These are phyloP conservation scores for Vigna unguiculata DNA, from an alignment of 306 rosid species.

Conservation along the genomic window DNA sequence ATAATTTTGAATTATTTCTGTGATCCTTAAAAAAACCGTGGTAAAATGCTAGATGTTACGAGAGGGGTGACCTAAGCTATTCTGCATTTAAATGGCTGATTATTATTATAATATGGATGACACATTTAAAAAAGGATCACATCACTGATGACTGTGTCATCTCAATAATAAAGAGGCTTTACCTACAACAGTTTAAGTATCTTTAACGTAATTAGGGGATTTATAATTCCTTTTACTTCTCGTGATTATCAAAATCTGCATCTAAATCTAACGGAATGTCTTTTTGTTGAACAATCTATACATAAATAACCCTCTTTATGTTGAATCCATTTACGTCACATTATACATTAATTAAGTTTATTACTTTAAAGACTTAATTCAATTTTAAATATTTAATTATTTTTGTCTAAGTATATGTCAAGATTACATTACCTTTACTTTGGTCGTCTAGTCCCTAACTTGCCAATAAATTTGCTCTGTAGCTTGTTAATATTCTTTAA, in stretches of 20 bases:
- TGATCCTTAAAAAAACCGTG: slow-evolving; percentile 18
- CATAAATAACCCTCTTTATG: too few relatives aligned
- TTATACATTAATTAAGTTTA: too few relatives aligned
- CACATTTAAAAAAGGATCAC: slow-evolving; percentile 10
- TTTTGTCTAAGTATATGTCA: too few relatives aligned
- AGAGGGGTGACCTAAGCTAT: slow-evolving; percentile 37
- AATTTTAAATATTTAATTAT: too few relatives aligned
- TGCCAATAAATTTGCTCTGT: too few relatives aligned
- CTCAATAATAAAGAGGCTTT: slow-evolving; percentile 17
- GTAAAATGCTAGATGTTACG: neutral
- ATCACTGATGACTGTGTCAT: slow-evolving; percentile 28
- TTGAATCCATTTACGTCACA: too few relatives aligned
- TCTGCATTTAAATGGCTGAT: slow-evolving; percentile 1
- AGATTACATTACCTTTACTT: too few relatives aligned
- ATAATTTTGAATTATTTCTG: too few relatives aligned
- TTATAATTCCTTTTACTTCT: slow-evolving; percentile 7
- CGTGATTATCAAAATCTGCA: slow-evolving; percentile 41
- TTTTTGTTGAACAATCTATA: too few relatives aligned
- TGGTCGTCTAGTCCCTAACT: too few relatives aligned
- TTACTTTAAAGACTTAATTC: too few relatives aligned
- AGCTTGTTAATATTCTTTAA: too few relatives aligned
- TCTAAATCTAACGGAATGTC: slow-evolving; percentile 10
- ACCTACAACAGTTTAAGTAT: neutral
- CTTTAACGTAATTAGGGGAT: slow-evolving; percentile 4
- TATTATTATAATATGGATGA: slow-evolving; percentile 15